Evolutionary conservation across 1,139 yeast species (phyloP).

Genomic region (Candida freyschussii): DNA sequence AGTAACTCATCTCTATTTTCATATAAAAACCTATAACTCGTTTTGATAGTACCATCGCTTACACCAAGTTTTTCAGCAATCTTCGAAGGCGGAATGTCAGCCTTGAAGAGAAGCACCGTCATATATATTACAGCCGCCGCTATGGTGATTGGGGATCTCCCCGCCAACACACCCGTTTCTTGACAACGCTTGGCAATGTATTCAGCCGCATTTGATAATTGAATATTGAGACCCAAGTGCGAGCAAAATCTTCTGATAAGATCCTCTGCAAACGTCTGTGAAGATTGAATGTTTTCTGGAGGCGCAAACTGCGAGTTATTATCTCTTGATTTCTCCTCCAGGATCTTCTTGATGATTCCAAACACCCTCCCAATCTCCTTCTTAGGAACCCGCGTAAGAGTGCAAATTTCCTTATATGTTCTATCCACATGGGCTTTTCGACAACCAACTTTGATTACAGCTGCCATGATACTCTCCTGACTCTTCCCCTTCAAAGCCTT

Average conservation of each 20-base stretch:
- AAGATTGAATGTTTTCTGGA: constrained; percentile 64
- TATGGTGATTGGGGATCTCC: constrained; percentile 94
- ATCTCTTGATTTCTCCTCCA: constrained; percentile 52
- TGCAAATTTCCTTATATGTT: constrained; percentile 94
- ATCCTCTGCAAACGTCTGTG: constrained; percentile 92
- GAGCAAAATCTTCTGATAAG: constrained; percentile 95
- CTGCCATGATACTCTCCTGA: constrained; percentile 94
- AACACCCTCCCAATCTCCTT: constrained; percentile 91
- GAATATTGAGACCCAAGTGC: constrained; percentile 80
- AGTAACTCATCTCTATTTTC: constrained; percentile 68
- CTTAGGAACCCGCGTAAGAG: constrained; percentile 87
- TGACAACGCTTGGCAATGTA: constrained; percentile 85
- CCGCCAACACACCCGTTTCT: constrained; percentile 91
- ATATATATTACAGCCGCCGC: constrained; percentile 97
- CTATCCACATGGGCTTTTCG: constrained; percentile 93
- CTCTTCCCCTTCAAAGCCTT: constrained; percentile 84
- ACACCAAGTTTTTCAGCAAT: constrained; percentile 97
- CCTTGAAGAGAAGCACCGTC: constrained; percentile 81
- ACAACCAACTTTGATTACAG: constrained; percentile 92
- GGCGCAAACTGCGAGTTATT: constrained; percentile 16
- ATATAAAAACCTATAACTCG: constrained; percentile 79
- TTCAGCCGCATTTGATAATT: constrained; percentile 90
- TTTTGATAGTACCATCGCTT: constrained; percentile 94
- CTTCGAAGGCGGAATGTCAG: constrained; percentile 61
- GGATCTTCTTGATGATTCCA: constrained; percentile 72